These are phyloP conservation scores for Paramecium biaurelia DNA, from an alignment of 73 alveolate genomes.

Conservation along the genomic window DNA sequence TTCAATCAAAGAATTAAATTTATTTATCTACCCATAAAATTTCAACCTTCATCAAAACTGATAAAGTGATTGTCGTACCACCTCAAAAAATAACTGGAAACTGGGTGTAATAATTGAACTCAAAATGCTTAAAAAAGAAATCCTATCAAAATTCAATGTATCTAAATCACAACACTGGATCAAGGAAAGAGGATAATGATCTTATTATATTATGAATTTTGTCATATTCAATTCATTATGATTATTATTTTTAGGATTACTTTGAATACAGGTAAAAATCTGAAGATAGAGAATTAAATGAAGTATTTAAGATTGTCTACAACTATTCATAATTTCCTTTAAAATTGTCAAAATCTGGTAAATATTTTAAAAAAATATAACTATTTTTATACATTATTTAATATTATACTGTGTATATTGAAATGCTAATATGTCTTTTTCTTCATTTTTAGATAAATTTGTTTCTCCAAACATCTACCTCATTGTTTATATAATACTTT, in stretches of 20 bases:
- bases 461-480: neutral
- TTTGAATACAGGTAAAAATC: neutral
- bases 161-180: neutral
- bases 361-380: constrained; percentile 7
- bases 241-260: neutral
- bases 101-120: neutral
- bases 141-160: neutral
- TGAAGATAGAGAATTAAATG: neutral
- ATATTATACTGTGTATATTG: neutral
- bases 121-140: neutral
- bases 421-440: constrained; percentile 19
- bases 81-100: neutral
- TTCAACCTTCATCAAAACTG: neutral
- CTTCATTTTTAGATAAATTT: neutral
- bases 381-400: neutral
- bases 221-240: neutral
- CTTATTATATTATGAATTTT: neutral
- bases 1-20: neutral
- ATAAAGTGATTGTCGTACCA: neutral
- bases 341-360: constrained; percentile 38
- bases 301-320: neutral
- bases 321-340: constrained; percentile 10
- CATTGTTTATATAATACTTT: neutral
- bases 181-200: neutral
- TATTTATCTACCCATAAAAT: neutral